A percentile compares a stretch with the other conserved stretches of the same genome.
Conservation (phyloP, 441 rosid species). For the Codiaeum variegatum region DNA sequence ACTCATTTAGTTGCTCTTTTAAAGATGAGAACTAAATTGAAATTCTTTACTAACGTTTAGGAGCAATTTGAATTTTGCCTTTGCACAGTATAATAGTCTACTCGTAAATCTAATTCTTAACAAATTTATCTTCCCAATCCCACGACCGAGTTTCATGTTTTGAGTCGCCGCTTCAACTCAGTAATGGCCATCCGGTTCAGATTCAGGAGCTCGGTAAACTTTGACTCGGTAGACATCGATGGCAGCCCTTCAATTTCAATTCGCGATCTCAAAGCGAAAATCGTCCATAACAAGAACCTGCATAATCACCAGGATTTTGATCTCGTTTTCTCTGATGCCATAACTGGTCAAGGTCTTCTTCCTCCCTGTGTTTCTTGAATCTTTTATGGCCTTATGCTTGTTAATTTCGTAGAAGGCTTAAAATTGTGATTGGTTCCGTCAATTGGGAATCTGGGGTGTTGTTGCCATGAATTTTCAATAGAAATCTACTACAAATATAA, state of each 20-base stretch:
- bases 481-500: not conserved
- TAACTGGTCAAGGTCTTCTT: slow-evolving; percentile 40
- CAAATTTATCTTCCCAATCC: not conserved
- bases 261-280: slow-evolving; percentile 45
- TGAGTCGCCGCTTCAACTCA: slow-evolving; percentile 18
- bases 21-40: too few species aligned
- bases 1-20: too few species aligned
- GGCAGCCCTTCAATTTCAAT: slow-evolving; percentile 39
- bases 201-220: slow-evolving; percentile 44
- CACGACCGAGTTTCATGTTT: not conserved
- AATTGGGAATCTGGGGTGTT: not conserved
- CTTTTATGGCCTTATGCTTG: not conserved
- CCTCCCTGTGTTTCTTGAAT: not conserved
- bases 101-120: not conserved
- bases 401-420: not conserved
- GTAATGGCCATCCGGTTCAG: slow-evolving; percentile 46
- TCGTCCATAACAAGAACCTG: slow-evolving; percentile 36
- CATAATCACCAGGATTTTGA: slow-evolving; percentile 40
- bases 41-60: too few species aligned
- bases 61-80: too few species aligned
- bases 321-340: slow-evolving; percentile 43
- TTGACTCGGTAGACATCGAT: slow-evolving; percentile 42
- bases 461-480: not conserved
- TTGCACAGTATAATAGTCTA: too few species aligned
- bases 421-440: not conserved